Percentiles rank a stretch among this genome's conserved stretches.
Evolutionary conservation across 257 asterid genomes (phyloP).

Genomic region (Rhazya stricta): DNA sequence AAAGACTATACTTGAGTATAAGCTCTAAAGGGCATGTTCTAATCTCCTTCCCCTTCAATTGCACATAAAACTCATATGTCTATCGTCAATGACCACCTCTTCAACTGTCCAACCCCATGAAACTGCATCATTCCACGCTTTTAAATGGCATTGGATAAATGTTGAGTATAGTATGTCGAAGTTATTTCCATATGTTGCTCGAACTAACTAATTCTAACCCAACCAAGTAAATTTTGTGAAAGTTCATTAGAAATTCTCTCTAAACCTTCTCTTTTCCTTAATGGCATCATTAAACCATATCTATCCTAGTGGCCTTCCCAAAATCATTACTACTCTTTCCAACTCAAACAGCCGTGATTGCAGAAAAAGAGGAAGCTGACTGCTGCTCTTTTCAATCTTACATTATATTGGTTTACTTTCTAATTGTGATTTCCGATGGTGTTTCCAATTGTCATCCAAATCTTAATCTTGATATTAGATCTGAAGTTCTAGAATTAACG

Average conservation of each 20-base stretch:
- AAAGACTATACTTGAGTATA: background rate
- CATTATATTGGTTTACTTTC: too few species aligned
- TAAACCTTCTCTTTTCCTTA: background rate
- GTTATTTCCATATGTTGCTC: background rate
- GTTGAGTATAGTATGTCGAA: background rate
- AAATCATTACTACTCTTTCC: too few species aligned
- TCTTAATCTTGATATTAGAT: background rate
- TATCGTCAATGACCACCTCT: background rate
- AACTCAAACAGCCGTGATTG: background rate
- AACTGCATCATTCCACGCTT: background rate
- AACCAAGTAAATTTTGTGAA: background rate
- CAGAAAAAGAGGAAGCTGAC: background rate
- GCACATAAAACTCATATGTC: background rate
- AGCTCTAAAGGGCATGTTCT: background rate
- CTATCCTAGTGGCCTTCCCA: background rate
- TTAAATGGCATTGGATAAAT: background rate
- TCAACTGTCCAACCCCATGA: background rate
- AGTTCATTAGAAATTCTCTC: background rate
- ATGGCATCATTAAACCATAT: background rate
- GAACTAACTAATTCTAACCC: background rate
- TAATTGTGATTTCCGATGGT: background rate
- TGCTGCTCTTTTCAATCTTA: background rate
- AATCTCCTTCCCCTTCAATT: background rate
- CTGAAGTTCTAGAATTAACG: background rate
- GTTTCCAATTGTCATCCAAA: background rate